Conservation (phyloP, 2,329 filamentous ascomycete genomes). For the Epichloe glyceriae region DNA sequence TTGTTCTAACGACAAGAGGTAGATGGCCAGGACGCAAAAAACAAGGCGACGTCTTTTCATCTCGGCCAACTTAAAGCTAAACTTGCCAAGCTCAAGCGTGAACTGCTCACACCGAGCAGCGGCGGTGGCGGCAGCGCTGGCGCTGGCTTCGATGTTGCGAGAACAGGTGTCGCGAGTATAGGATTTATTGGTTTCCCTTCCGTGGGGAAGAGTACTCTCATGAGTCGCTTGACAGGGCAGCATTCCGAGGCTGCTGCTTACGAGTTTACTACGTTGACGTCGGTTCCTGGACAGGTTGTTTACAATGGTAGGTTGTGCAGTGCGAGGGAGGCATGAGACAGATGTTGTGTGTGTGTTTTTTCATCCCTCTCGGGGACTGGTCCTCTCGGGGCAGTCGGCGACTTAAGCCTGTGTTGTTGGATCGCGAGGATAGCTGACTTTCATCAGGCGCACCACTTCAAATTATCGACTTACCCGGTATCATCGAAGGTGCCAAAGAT, state of each 20-base stretch:
- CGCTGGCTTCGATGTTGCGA: conserved; percentile 89
- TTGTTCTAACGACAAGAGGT: conserved; percentile 4
- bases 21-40: conserved; percentile 96
- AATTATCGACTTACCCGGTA: conserved; percentile 96
- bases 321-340: not conserved
- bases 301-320: conserved; percentile 57
- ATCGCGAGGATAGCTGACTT: not conserved
- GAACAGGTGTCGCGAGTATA: conserved; percentile 92
- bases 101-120: conserved; percentile 69
- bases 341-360: not conserved
- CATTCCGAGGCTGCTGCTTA: conserved; percentile 96
- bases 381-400: too few relatives aligned
- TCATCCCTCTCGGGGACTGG: too few relatives aligned
- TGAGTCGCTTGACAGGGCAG: conserved; percentile 88
- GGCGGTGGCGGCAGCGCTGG: conserved; percentile 75
- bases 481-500: conserved; percentile 97
- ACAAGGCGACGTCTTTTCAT: conserved; percentile 90
- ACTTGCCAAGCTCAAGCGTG: conserved; percentile 91
- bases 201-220: conserved; percentile 94
- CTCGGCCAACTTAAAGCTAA: conserved; percentile 95
- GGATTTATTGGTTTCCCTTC: conserved; percentile 98
- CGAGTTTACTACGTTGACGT: conserved; percentile 96
- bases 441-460: conserved; percentile 71
- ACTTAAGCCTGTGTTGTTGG: not conserved
- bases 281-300: conserved; percentile 86